Base-by-base conservation (phyloP, 352 stramenopile genomes). In the Phytopythium oedochilum region DNA sequence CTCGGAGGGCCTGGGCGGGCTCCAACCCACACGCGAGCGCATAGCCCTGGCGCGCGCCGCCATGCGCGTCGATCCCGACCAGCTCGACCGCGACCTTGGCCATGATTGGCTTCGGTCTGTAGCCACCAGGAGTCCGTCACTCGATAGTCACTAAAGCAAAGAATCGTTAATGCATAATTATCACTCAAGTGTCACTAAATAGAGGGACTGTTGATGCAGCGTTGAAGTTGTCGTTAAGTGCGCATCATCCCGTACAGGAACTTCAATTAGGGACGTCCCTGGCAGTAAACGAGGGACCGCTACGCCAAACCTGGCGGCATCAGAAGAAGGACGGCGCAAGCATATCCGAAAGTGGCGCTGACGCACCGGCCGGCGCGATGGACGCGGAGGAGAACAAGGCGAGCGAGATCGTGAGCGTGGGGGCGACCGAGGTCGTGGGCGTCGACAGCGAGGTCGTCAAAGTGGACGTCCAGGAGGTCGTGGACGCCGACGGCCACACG, bases 11-110 rank as follows among this genome's bases (percentile, higher is more conserved):
- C 9, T 12, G 4, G 18, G 66, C 28, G 17, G 67, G n/a, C 4
- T 60, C 31, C 4, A 43, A 34, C 28, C 65, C 66, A 14, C 51
- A 29, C 15, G 73, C 63, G 3, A 78, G 26, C 39, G 60, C 70
- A 46, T 71, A 73, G 11, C 49, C 64, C 32, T 56, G 45, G 12
- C 68, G 63, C 10, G 50, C 55, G 22, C 18, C 34, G 18, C 67
- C 47, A 46, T 66, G 8, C 10, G 14, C n/a, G 36, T 31, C 36
- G 35, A 29, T 14, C 18, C 23, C 32, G n/a, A 35, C 36, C 4
- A 26, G 17, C 17, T 49, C 40, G 14, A 5, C 29, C 1, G 9
- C 31, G 23, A 57, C 23, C 22, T 29, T 34, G 11, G 10, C 23
- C 29, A 40, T 54, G 22, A 17, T 15, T 2, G 15, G 20, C 15